phyloP scores from a whole-genome alignment of 495 filamentous ascomycete species.

The Evansstolkia leycettana region DNA sequence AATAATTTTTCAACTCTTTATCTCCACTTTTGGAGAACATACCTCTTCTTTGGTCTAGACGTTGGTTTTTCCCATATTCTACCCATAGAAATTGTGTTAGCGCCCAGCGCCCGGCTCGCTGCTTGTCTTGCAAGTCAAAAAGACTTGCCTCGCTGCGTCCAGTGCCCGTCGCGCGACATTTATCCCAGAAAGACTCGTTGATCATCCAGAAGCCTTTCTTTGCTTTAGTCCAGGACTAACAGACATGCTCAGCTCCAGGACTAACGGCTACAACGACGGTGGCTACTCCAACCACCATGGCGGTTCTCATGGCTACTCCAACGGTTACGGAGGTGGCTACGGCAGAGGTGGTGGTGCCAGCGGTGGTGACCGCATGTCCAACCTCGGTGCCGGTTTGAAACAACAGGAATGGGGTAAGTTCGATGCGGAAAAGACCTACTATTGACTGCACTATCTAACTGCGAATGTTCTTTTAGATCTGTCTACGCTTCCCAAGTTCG shows the following conservation, averaged over 20 bases:
- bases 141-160: no score
- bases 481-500: slow-evolving; percentile 77
- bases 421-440: background rate
- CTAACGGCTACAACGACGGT: slow-evolving; percentile 17
- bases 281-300: slow-evolving; percentile 29
- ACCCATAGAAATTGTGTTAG: no score
- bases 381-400: slow-evolving; percentile 75
- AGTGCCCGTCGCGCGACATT: no score
- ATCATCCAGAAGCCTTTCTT: background rate
- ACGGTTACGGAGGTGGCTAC: slow-evolving; percentile 29
- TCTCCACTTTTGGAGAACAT: no score
- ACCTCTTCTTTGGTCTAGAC: no score
- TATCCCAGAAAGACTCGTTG: no score
- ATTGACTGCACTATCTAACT: slow-evolving; percentile 6
- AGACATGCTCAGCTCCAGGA: slow-evolving; percentile 1
- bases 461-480: slow-evolving; percentile 45
- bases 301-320: slow-evolving; percentile 32
- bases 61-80: no score
- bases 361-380: slow-evolving; percentile 81
- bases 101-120: no score
- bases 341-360: slow-evolving; percentile 40
- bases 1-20: slow-evolving; percentile 5
- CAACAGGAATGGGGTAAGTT: slow-evolving; percentile 75
- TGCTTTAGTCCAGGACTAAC: no score
- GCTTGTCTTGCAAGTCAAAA: no score